Evolutionary conservation across 257 asterid species (phyloP).

Genomic region (Jacaranda mimosifolia): DNA sequence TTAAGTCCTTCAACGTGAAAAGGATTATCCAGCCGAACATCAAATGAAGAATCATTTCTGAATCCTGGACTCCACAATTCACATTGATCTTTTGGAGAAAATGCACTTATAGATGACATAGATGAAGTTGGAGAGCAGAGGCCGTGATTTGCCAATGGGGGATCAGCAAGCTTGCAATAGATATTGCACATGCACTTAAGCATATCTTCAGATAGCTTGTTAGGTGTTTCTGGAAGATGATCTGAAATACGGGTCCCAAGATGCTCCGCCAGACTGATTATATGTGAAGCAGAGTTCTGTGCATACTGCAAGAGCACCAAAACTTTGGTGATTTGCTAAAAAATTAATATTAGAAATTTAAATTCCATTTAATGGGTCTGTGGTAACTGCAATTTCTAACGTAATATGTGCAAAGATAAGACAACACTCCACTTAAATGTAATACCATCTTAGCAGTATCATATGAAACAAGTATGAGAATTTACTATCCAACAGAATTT

Average conservation of each 20-base stretch:
- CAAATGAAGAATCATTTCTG: conserved; percentile 82
- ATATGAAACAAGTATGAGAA: conserved; percentile 10
- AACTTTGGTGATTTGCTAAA: conserved; percentile 8
- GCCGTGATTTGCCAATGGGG: conserved; percentile 69
- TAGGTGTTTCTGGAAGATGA: conserved; percentile 84
- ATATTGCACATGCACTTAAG: conserved; percentile 87
- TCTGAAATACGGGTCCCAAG: conserved; percentile 90
- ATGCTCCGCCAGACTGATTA: conserved; percentile 95
- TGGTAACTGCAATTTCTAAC: background rate
- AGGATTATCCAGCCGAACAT: conserved; percentile 88
- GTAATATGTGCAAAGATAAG: background rate
- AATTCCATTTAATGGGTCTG: background rate
- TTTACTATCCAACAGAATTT: background rate
- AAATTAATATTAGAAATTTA: background rate
- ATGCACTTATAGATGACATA: conserved; percentile 73
- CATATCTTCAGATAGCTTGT: conserved; percentile 95
- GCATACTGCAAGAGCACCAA: conserved; percentile 63
- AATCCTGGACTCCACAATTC: conserved; percentile 90
- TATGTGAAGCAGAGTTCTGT: conserved; percentile 65
- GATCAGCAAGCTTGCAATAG: conserved; percentile 91
- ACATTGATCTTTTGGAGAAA: conserved; percentile 83
- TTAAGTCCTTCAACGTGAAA: conserved; percentile 91
- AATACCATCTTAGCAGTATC: background rate
- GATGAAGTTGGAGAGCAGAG: conserved; percentile 89
- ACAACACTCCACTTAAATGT: background rate